Percentiles rank a stretch among this genome's conserved stretches.
phyloP scores from a whole-genome alignment of 768 basidiomycete species.

The Coprinopsis cinerea region DNA sequence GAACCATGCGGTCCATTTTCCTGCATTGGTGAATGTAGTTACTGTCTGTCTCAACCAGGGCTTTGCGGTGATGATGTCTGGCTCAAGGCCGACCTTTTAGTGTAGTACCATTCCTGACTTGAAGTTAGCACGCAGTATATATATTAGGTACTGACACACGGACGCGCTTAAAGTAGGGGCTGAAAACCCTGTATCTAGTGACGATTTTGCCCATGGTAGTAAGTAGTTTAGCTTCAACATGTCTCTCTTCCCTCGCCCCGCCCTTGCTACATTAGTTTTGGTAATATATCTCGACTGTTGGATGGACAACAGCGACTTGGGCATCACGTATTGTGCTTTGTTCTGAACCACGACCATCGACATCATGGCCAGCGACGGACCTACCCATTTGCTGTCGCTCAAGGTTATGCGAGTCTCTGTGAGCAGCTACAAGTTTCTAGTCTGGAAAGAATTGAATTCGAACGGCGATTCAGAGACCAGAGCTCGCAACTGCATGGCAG shows the following conservation, averaged over 20 bases:
- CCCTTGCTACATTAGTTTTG: too few relatives aligned
- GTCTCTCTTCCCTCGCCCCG: too few relatives aligned
- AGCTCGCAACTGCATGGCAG: slow-evolving; percentile 72
- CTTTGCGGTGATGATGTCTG: too few relatives aligned
- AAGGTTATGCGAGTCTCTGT: slow-evolving; percentile 90
- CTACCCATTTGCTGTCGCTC: slow-evolving; percentile 64
- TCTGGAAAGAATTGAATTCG: slow-evolving; percentile 7
- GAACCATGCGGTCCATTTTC: not conserved
- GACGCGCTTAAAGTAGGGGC: slow-evolving; percentile 10
- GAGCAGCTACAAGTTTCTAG: slow-evolving; percentile 29
- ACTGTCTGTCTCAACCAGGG: slow-evolving; percentile 1
- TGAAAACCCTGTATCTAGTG: slow-evolving; percentile 8
- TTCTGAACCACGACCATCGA: slow-evolving; percentile 11
- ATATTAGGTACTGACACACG: slow-evolving; percentile 1
- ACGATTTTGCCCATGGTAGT: too few relatives aligned
- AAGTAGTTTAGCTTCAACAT: too few relatives aligned
- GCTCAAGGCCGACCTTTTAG: slow-evolving; percentile 19
- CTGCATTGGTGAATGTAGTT: not conserved
- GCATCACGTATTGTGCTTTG: too few relatives aligned
- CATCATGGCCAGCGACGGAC: slow-evolving; percentile 41
- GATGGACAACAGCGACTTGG: too few relatives aligned
- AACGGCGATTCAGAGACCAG: slow-evolving; percentile 50
- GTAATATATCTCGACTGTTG: too few relatives aligned
- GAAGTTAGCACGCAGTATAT: slow-evolving; percentile 3
- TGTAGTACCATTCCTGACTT: too few relatives aligned